Evolutionary conservation across 164 flowering plant species (phyloP), one percentile per base, ranked within the genome.

Genomic region (Magnolia sinica): DNA sequence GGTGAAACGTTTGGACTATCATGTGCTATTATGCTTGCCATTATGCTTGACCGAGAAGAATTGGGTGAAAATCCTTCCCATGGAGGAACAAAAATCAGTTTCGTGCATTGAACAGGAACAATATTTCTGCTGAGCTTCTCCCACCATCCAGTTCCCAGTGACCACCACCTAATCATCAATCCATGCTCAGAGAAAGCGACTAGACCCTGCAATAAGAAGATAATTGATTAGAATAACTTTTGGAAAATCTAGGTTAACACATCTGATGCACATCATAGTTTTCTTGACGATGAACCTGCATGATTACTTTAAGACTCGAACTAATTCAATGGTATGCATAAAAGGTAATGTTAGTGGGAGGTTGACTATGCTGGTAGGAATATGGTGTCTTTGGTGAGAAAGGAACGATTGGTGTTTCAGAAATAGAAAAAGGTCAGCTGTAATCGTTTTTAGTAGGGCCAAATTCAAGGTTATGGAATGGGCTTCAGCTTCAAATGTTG

Each of bases 111-210:
- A 7, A 91, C 91, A 78, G 98, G 97, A 77, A 82, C 87, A 22
- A 87, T 78, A 78, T 81, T 96, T 68, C 97, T 85, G 81, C 91
- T 91, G 73, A 96, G 90, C 82, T 91, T 96, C 85, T 96, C 99
- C 98, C 98, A 96, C 98, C 98, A 94, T 24, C 82, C 94, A 78
- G 95, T 89, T 87, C 94, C 98, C 76, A 96, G 68, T 55, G 99
- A 96, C 97, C 99, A 96, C 99, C 99, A 96, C 83, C 99, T 89
- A 77, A 94, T 91, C 94, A 92, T 91, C 86, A 94, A 81, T 10
- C 98, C 99, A 84, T 91, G 88, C 85, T 94, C 99, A 66, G 98
- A 94, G 77, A 96, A 96, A 76, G 99, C 98, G 73, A 96, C 93
- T 73, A 96, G 82, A 18, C 98, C 99, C 99, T 93, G 89, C 80